These are phyloP conservation scores for Eryngium alpinum DNA, from an alignment of 140 eudicot species.

Conservation along the genomic window DNA sequence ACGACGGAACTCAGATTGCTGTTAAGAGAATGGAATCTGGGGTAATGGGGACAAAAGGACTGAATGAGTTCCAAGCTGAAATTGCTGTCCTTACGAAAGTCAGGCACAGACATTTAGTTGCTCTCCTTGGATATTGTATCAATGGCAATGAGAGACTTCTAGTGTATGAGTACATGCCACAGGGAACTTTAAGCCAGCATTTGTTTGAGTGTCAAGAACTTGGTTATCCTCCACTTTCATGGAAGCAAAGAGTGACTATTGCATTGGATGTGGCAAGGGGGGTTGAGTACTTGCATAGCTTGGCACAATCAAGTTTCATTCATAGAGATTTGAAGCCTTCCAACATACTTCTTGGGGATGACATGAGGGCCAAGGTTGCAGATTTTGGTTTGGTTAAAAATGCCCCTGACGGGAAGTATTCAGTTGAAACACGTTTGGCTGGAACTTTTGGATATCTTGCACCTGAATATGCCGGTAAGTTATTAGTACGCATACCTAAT, in stretches of 20 bases:
- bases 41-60: conserved; percentile 56
- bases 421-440: conserved; percentile 53
- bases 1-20: conserved; percentile 59
- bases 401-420: conserved; percentile 57
- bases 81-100: conserved; percentile 58
- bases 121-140: conserved; percentile 50
- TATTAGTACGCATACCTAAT: neutral
- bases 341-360: conserved; percentile 56
- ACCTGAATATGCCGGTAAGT: conserved; percentile 63
- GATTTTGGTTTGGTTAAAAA: conserved; percentile 60
- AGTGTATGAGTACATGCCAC: conserved; percentile 70
- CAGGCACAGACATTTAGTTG: conserved; percentile 53
- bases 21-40: conserved; percentile 60
- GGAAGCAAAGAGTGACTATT: conserved; percentile 61
- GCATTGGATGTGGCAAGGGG: conserved; percentile 64
- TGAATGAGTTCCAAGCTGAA: conserved; percentile 61
- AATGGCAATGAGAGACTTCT: conserved; percentile 56
- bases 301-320: conserved; percentile 56
- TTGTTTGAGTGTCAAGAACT: conserved; percentile 41
- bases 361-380: conserved; percentile 64
- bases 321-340: conserved; percentile 57
- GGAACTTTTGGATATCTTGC: conserved; percentile 65
- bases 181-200: conserved; percentile 53
- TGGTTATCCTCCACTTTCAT: conserved; percentile 35
- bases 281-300: conserved; percentile 58